Percentiles rank a stretch among this genome's conserved stretches.
Conservation (phyloP, 2,329 filamentous ascomycete species). For the Penicillium sp. region DNA sequence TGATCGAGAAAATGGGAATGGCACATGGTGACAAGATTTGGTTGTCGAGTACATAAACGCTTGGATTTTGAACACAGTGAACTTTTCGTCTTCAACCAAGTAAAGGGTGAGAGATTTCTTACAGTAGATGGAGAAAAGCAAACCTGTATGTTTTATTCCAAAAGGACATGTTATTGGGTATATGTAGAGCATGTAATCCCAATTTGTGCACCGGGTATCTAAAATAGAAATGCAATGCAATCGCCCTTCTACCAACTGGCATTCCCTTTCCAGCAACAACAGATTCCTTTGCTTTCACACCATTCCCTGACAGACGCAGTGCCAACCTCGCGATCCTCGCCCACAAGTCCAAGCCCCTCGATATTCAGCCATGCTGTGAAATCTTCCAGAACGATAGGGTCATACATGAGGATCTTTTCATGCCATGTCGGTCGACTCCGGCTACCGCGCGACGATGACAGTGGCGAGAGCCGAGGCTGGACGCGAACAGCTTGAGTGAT, state of each 20-base stretch:
- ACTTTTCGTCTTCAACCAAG: background rate
- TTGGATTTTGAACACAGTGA: background rate
- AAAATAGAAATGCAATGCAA: background rate
- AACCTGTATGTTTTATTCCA: too few relatives aligned
- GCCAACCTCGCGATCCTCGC: constrained; percentile 65
- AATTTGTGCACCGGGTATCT: background rate
- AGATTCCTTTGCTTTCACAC: constrained; percentile 85
- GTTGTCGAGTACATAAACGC: background rate
- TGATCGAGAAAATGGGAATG: background rate
- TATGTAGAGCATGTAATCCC: background rate
- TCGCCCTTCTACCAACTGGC: constrained; percentile 11
- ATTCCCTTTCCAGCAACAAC: constrained; percentile 67
- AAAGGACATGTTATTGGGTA: background rate
- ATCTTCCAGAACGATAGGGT: constrained; percentile 86
- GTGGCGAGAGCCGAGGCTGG: constrained; percentile 32
- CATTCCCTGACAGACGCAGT: constrained; percentile 74
- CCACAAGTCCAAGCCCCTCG: constrained; percentile 62
- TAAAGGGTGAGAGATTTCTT: background rate
- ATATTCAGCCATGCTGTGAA: constrained; percentile 79
- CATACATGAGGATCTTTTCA: constrained; percentile 91
- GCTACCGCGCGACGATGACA: constrained; percentile 35
- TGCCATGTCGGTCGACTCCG: constrained; percentile 66
- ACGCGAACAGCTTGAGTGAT: constrained; percentile 52
- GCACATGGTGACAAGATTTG: background rate
- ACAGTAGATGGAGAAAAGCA: background rate